Evolutionary conservation across 441 rosid species (phyloP), one percentile per base, ranked within the genome.

Genomic region (Manihot esculenta): DNA sequence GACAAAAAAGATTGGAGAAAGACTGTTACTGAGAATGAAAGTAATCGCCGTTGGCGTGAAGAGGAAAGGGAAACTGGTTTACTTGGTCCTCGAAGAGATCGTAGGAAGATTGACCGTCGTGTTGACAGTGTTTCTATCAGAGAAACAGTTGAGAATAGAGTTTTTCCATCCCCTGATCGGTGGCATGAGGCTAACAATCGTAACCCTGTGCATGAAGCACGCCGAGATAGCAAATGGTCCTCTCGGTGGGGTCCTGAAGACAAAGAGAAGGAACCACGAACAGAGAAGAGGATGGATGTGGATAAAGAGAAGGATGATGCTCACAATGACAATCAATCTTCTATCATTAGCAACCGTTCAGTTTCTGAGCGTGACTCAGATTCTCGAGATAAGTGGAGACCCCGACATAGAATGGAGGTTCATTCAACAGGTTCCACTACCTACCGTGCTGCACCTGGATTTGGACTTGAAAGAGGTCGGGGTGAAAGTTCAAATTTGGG

Each of bases 181-280:
- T 76, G 93, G 86, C 76, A 80, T 68, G 99, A 91, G 72, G 81
- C 66, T 72, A 83, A 55, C 56, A 71, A 61, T 66, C 85, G 87
- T 49, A 82, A 59, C 69, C 45, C 81, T 61, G 87, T 81, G 78
- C 78, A 75, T 75, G 90, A 88, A 78, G 62, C 86, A 27, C 84
- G 96, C 3, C 85, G 97, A 15, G 99, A 93, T 77, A 84, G 84
- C 80, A 96, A 91, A 74, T 96, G 99, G 99, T 89, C 98, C 42
- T 87, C 97, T 20, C 84, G 98, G 72, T 96, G 98, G 99, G 99
- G 99, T 74, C 98, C 98, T 65, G 98, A 91, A 23, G 99, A 91
- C 64, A 96, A 89, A 77, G 99, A 90, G 72, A 96, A 84, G 80
- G 97, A 89, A 57, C 76, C 89, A 38, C 93, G 86, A 51, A 66